Evolutionary conservation across 2,329 filamentous ascomycete genomes (phyloP).

Genomic region (Trichophyton mentagrophytes): DNA sequence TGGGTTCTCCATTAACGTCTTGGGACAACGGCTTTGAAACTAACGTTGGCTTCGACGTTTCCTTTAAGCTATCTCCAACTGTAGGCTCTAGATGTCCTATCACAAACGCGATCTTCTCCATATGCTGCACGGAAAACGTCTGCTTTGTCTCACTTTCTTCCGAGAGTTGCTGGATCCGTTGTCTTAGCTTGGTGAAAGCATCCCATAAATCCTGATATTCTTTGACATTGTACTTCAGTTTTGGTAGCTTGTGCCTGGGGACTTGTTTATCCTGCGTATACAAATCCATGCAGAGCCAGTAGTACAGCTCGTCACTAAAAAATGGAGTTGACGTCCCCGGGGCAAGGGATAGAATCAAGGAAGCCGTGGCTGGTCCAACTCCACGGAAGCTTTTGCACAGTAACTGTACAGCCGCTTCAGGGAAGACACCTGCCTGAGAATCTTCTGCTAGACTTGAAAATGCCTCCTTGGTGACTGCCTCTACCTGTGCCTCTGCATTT

Average conservation of each 20-base stretch:
- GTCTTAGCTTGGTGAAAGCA: slow-evolving; percentile 16
- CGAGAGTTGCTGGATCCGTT: slow-evolving; percentile 15
- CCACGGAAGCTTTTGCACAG: slow-evolving; percentile 28
- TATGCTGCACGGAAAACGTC: slow-evolving; percentile 20
- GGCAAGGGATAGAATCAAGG: slow-evolving; percentile 29
- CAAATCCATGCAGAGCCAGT: slow-evolving; percentile 26
- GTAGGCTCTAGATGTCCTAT: slow-evolving; percentile 24
- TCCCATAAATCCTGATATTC: slow-evolving; percentile 28
- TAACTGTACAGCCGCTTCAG: slow-evolving; percentile 21
- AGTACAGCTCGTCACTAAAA: slow-evolving; percentile 32
- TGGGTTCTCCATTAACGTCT: neutral
- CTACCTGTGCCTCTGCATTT: slow-evolving; percentile 20
- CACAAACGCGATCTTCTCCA: slow-evolving; percentile 30
- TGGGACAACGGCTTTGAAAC: neutral
- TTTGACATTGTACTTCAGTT: slow-evolving; percentile 29
- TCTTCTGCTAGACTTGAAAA: slow-evolving; percentile 13
- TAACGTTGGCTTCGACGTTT: neutral
- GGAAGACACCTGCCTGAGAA: slow-evolving; percentile 16
- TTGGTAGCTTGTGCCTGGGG: slow-evolving; percentile 8
- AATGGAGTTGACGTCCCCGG: slow-evolving; percentile 22
- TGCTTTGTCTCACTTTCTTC: slow-evolving; percentile 1
- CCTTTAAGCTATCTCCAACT: neutral
- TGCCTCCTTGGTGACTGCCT: slow-evolving; percentile 19
- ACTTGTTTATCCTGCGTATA: neutral
- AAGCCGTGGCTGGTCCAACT: slow-evolving; percentile 32